phyloP scores from a whole-genome alignment of 208 protist genomes.

The Blastocrithidia nonstop region DNA sequence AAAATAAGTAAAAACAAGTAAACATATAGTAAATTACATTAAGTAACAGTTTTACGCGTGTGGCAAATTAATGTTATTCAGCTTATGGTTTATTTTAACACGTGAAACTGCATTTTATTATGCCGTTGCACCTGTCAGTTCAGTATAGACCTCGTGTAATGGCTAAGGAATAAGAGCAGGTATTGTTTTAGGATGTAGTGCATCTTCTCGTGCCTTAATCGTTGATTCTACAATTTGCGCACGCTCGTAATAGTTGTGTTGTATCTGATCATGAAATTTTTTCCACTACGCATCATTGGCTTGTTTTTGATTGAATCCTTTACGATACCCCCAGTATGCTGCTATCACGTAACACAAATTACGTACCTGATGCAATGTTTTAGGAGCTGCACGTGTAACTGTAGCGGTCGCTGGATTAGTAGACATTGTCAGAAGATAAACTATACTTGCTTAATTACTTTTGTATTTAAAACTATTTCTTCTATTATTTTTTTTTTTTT shows the following conservation, averaged over 20 bases:
- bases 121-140: slow-evolving; percentile 38
- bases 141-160: slow-evolving; percentile 53
- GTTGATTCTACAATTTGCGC: slow-evolving; percentile 39
- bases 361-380: slow-evolving; percentile 78
- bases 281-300: slow-evolving; percentile 74
- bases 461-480: too few species aligned
- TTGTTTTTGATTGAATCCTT: slow-evolving; percentile 57
- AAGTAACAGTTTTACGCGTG: too few species aligned
- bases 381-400: slow-evolving; percentile 67
- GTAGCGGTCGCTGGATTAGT: too few species aligned
- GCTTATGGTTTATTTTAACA: too few species aligned
- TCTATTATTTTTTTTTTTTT: too few species aligned
- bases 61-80: too few species aligned
- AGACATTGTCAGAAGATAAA: too few species aligned
- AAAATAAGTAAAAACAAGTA: too few species aligned
- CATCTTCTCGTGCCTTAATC: slow-evolving; percentile 11
- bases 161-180: slow-evolving; percentile 40
- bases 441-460: too few species aligned
- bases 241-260: slow-evolving; percentile 41
- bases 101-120: too few species aligned
- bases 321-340: slow-evolving; percentile 60
- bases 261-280: slow-evolving; percentile 39
- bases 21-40: too few species aligned
- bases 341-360: slow-evolving; percentile 76
- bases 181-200: slow-evolving; percentile 10